Conservation (phyloP, 2,329 filamentous ascomycete species). For the Colletotrichum sublineola region DNA sequence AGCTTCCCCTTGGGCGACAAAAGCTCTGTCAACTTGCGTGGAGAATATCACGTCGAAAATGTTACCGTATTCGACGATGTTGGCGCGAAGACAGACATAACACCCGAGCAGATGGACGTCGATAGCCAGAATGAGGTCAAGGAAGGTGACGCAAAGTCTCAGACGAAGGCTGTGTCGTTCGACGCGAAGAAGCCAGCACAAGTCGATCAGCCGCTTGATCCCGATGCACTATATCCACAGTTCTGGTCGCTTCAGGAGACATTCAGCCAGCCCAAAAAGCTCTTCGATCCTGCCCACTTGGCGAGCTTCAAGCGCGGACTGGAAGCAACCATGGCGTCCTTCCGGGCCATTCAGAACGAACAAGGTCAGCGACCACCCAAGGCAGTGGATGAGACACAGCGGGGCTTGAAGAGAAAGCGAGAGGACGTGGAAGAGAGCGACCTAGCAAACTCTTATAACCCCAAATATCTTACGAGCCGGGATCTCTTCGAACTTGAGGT, state of each 20-base stretch:
- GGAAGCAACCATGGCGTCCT: constrained; percentile 72
- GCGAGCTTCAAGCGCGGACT: constrained; percentile 84
- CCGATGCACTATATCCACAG: constrained; percentile 84
- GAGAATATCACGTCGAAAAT: constrained; percentile 97
- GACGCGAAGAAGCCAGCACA: constrained; percentile 57
- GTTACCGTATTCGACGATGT: constrained; percentile 84
- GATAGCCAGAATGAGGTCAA: constrained; percentile 63
- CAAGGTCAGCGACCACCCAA: constrained; percentile 63
- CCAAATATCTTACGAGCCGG: constrained; percentile 97
- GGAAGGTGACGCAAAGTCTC: constrained; percentile 50
- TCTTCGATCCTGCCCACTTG: constrained; percentile 82
- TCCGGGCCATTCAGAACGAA: constrained; percentile 64
- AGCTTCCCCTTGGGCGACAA: constrained; percentile 97
- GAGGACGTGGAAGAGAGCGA: constrained; percentile 65
- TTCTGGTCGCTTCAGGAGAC: constrained; percentile 95
- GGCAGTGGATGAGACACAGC: constrained; percentile 72
- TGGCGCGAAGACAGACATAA: constrained; percentile 47
- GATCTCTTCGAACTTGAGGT: constrained; percentile 95
- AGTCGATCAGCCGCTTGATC: constrained; percentile 69
- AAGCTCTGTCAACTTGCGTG: constrained; percentile 95
- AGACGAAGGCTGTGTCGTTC: constrained; percentile 60
- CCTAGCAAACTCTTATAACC: constrained; percentile 85
- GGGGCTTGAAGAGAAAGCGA: constrained; percentile 78
- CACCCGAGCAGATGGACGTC: constrained; percentile 74
- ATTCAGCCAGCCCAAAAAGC: constrained; percentile 88